Base-by-base conservation (phyloP, 2,329 filamentous ascomycete species). In the Coniochaeta prunicola region DNA sequence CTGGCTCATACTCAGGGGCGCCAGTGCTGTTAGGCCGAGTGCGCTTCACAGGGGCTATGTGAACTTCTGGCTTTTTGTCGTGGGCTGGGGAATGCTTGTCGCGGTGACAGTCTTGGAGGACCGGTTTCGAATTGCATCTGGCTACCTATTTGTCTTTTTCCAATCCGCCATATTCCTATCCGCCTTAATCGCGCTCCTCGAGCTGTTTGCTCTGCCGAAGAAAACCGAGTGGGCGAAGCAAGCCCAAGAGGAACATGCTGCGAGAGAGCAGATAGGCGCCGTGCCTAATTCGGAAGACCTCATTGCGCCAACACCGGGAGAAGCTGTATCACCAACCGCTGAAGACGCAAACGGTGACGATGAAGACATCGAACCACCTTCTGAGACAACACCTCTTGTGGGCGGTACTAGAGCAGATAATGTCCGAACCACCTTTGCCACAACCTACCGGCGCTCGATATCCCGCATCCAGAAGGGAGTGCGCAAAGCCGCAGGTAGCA, bases 21-120 rank as follows among this genome's bases (percentile, higher is more conserved):
- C 91, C 17, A 88, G 92, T 67, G 89, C 87, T 61, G 84, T 89
- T 54, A 84, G 93, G 15, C 93, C 94, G 1, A 94, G 90, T 19
- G 93, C 93, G 4, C 83, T 97, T 7, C 90, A 96, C 60, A 84
- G 93, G 21, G 83, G 87, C 5, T 97, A 94, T 71, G 81, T 84
- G 56, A 79, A 92, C 50, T 81, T 96, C 10, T 97, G 94, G 92
- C 79, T 96, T 53, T 97, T 92, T 69, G 70, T 84, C 33, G 71
- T 91, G 0, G 83, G 85, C 40, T 97, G 92, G 87, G 74, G 82
- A 2, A 66, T 90, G 42, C 80, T 96, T 59, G 84, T 96, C 15
- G 77, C 82, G 50, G 81, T 86, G 42, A 90, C 91, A 0, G 83
- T 96, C 3, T 83, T 87, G n/a, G 89, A 91, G 63, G 85, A 92